Base-by-base conservation (phyloP, 768 basidiomycete genomes). In the Suillus ampliporus region DNA sequence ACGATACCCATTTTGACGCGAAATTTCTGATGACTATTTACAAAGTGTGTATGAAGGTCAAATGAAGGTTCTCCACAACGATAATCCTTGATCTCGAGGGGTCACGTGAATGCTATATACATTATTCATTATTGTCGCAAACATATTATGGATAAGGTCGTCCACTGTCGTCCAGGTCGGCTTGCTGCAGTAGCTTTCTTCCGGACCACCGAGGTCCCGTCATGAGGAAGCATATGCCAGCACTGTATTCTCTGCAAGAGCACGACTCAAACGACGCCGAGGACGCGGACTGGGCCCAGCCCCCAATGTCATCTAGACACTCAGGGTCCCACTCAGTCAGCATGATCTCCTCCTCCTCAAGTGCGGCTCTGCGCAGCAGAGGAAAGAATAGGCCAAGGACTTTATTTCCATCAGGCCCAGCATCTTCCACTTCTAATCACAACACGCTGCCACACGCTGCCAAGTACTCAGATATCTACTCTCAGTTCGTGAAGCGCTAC, bases 1-100 rank as follows among this genome's bases (percentile, higher is more conserved):
- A 95, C 83, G 71, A 97, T 87, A 71, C 95, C 96, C 96, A 98
- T 97, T 71, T 66, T 86, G 71, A 38, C 34, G 51, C 41, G n/a
- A 21, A 10, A 38, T 56, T 40, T 38, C 38, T 38, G 54, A 40
- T 6, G 26, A 40, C 17, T 23, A 26, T 28, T 17, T 19, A 54
- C 35, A 14, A 19, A 28, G 38, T 56, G 53, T 10, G 35, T 37
- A 38, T 26, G 23, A 38, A 54, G 35, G 26, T 11, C n/a, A n/a
- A 3, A 17, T 19, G 37, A 23, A 21, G 37, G 37, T 40, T 56
- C 52, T 53, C 35, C 38, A 56, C 37, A 19, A 40, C 50, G 40
- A 51, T 51, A 5, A 10, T 51, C 10, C 37, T 31, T 14, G 50
- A 56, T 40, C 17, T 28, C 17, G 26, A 26, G 23, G 23, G 23